Conservation (phyloP, 352 stramenopile species). For the Globisporangium nunn region DNA sequence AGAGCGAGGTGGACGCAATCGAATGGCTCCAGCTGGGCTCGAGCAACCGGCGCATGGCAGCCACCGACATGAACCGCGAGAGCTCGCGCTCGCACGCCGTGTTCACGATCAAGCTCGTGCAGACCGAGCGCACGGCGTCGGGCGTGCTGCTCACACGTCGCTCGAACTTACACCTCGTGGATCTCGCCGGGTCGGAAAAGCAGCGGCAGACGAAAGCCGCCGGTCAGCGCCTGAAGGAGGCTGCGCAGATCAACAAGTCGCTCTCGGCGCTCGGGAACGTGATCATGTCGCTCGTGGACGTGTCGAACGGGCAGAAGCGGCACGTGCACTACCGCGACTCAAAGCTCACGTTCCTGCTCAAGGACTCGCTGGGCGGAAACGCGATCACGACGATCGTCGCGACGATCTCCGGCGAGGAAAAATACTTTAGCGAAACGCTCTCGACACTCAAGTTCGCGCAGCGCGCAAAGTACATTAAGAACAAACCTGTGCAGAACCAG, state of each 20-base stretch:
- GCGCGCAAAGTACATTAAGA: conserved; percentile 87
- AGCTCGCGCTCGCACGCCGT: conserved; percentile 96
- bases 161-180: conserved; percentile 81
- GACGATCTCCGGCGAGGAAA: conserved; percentile 72
- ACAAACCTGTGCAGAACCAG: conserved; percentile 83
- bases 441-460: conserved; percentile 87
- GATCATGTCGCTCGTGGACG: conserved; percentile 84
- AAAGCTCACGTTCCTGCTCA: conserved; percentile 81
- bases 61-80: conserved; percentile 97
- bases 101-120: conserved; percentile 94
- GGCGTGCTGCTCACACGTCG: conserved; percentile 56
- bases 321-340: conserved; percentile 84
- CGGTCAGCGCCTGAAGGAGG: conserved; percentile 83
- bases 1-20: conserved; percentile 55
- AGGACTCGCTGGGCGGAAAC: conserved; percentile 84
- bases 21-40: conserved; percentile 68
- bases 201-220: conserved; percentile 73
- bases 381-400: conserved; percentile 83
- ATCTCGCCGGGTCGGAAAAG: conserved; percentile 86
- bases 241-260: conserved; percentile 88
- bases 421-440: conserved; percentile 82
- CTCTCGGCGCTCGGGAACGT: conserved; percentile 85
- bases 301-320: conserved; percentile 73
- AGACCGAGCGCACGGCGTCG: conserved; percentile 50
- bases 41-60: conserved; percentile 90